Evolutionary conservation across 306 rosid genomes (phyloP).

Genomic region (Cucumis cinereus): DNA sequence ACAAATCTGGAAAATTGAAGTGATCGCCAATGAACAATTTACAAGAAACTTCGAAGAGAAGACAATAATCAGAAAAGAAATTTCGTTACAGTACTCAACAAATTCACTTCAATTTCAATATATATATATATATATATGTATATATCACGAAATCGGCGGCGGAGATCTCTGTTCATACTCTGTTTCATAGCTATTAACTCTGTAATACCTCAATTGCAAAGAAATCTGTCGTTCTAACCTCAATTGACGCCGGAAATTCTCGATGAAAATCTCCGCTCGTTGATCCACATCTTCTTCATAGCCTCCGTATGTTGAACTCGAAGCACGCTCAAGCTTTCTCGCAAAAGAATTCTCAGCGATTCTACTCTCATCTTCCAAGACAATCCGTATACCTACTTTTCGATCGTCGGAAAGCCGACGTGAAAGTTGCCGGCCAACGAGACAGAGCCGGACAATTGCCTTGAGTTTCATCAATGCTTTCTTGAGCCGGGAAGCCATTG

Average conservation of each 20-base stretch:
- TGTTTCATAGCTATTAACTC: conserved; percentile 2
- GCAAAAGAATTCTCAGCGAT: neutral
- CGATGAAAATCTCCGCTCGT: conserved; percentile 52
- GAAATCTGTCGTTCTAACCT: conserved; percentile 37
- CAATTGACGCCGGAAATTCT: conserved; percentile 35
- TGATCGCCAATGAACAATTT: neutral
- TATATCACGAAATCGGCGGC: neutral
- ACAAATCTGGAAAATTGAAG: neutral
- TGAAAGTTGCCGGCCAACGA: neutral
- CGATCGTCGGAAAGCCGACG: conserved; percentile 15
- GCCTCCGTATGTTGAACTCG: neutral
- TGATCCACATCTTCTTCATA: conserved; percentile 32
- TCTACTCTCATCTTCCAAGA: conserved; percentile 24
- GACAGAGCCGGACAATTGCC: conserved; percentile 4
- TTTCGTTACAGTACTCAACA: neutral
- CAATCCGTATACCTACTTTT: conserved; percentile 6
- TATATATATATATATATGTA: too few relatives aligned
- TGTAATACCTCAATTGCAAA: conserved; percentile 25
- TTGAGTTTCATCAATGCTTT: conserved; percentile 28
- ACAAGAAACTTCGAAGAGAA: neutral
- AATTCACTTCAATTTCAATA: neutral
- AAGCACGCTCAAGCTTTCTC: conserved; percentile 16
- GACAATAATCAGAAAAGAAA: neutral
- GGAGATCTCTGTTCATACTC: neutral
- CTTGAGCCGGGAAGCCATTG: neutral